Conservation (phyloP, 1,284 basidiomycete genomes). For the Leccinum solheimii region DNA sequence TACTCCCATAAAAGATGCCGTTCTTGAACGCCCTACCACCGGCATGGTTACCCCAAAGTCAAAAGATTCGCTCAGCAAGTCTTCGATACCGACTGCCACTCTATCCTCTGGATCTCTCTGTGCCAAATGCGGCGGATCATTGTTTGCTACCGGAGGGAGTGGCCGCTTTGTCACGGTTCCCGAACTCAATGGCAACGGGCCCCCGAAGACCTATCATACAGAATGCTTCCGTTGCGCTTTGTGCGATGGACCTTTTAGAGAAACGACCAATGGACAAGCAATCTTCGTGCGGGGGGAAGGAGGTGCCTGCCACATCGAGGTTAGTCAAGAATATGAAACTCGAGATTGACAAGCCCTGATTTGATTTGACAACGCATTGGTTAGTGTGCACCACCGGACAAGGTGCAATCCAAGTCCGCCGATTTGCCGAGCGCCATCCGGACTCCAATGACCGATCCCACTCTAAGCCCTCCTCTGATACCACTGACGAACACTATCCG, state of each 20-base stretch:
- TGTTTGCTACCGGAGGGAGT: conserved; percentile 56
- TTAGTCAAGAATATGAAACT: conserved; percentile 36
- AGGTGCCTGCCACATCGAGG: conserved; percentile 73
- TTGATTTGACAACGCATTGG: conserved; percentile 25
- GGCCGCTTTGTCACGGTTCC: conserved; percentile 70
- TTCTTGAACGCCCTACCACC: conserved; percentile 10
- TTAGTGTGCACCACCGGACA: conserved; percentile 65
- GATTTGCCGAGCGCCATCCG: conserved; percentile 25
- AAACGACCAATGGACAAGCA: conserved; percentile 58
- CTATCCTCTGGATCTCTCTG: conserved; percentile 42
- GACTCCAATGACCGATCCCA: conserved; percentile 22
- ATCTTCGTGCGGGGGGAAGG: conserved; percentile 63
- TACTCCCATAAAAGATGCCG: conserved; percentile 4
- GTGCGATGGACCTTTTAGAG: conserved; percentile 64
- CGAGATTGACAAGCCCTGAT: conserved; percentile 2
- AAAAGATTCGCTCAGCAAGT: conserved; percentile 23
- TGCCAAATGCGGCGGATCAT: conserved; percentile 54
- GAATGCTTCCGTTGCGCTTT: conserved; percentile 72
- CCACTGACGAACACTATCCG: conserved; percentile 27
- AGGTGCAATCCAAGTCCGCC: conserved; percentile 39
- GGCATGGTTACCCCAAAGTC: conserved; percentile 26
- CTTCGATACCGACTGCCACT: conserved; percentile 28
- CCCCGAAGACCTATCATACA: conserved; percentile 63
- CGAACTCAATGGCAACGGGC: conserved; percentile 45
- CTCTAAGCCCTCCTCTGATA: conserved; percentile 19